These are phyloP conservation scores for Vigna hirtella DNA, from an alignment of 306 rosid genomes.

Conservation along the genomic window DNA sequence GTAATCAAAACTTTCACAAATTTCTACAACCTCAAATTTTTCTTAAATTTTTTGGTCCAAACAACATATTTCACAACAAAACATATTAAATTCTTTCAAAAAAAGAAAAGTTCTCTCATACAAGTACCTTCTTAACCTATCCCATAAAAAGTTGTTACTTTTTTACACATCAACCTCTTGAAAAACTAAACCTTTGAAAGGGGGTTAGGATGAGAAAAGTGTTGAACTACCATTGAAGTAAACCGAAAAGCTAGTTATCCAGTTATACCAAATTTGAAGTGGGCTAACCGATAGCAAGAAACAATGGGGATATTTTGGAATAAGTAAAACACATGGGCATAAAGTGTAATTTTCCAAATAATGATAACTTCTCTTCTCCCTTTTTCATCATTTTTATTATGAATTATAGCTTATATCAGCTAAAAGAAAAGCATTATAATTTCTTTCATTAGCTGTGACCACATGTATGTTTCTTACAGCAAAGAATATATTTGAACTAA, in stretches of 20 bases:
- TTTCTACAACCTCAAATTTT: no score
- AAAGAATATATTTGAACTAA: conserved; percentile 44
- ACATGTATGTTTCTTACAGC: neutral
- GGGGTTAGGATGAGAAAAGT: neutral
- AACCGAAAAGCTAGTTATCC: neutral
- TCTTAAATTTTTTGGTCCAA: no score
- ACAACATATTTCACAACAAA: no score
- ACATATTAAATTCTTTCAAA: no score
- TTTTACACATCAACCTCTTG: neutral
- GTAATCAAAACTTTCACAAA: no score
- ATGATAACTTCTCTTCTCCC: neutral
- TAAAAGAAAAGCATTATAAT: neutral
- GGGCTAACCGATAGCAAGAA: neutral
- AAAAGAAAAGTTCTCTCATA: no score
- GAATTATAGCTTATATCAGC: neutral
- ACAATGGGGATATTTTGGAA: neutral
- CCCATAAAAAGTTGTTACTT: neutral
- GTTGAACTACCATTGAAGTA: neutral
- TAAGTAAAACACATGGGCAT: neutral
- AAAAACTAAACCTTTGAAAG: neutral
- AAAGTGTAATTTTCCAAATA: neutral
- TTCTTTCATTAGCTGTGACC: neutral
- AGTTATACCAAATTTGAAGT: neutral
- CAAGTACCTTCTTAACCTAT: neutral
- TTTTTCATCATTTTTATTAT: neutral